Percentiles rank a stretch among this genome's conserved stretches.
Conservation (phyloP, 202 grass and related monocot genomes). For the Panicum hallii region DNA sequence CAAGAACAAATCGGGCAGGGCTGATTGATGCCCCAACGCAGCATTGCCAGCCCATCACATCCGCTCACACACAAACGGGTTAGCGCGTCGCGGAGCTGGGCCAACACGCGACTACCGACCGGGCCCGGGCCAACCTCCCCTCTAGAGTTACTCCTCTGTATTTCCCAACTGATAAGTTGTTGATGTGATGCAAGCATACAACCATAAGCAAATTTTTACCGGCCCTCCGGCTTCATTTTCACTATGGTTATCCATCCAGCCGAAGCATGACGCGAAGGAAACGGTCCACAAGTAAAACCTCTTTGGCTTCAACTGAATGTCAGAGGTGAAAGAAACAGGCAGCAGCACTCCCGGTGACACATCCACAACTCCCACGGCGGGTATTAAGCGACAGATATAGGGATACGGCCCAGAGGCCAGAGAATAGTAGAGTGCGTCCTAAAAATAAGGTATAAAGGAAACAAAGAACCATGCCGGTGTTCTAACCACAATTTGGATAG, state of each 20-base stretch:
- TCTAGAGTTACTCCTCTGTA: no score
- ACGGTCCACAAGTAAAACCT: not conserved
- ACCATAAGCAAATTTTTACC: no score
- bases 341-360: not conserved
- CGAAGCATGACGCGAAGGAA: not conserved
- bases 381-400: not conserved
- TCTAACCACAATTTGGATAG: conserved; percentile 20
- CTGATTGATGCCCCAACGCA: no score
- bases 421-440: not conserved
- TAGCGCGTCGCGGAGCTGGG: no score
- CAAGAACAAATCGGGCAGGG: not conserved
- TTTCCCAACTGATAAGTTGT: no score
- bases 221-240: no score
- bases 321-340: not conserved
- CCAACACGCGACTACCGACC: no score
- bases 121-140: no score
- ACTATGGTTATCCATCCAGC: no score
- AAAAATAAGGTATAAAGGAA: not conserved
- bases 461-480: not conserved
- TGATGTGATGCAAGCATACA: no score
- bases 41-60: not conserved
- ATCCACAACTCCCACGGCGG: not conserved
- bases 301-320: not conserved
- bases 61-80: no score
- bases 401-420: not conserved